Percentiles rank a stretch among this genome's conserved stretches.
phyloP scores from a whole-genome alignment of 371 early-diverging fungal species.

The Rhizopus arrhizus region DNA sequence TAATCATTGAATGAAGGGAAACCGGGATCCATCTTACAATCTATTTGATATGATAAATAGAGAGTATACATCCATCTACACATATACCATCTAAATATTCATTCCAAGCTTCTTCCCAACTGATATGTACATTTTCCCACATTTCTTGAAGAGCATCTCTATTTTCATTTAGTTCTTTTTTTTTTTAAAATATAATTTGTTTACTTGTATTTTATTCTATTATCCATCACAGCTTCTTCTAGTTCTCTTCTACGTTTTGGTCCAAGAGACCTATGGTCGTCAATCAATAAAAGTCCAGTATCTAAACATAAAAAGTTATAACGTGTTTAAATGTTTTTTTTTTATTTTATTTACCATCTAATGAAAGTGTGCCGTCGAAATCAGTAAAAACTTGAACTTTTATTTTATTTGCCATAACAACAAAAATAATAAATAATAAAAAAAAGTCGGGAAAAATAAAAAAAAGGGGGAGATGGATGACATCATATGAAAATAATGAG shows the following conservation, averaged over 20 bases:
- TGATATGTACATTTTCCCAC: constrained; percentile 63
- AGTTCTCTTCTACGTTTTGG: constrained; percentile 43
- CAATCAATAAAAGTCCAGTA: constrained; percentile 48
- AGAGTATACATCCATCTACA: too few relatives aligned
- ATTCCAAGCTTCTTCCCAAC: constrained; percentile 62
- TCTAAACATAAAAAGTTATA: constrained; percentile 20
- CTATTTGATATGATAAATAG: constrained; percentile 13
- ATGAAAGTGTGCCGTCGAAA: constrained; percentile 52
- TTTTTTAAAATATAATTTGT: too few relatives aligned
- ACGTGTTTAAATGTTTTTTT: neutral
- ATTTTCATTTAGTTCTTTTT: neutral
- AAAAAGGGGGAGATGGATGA: too few relatives aligned
- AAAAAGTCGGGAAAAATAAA: too few relatives aligned
- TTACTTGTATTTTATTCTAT: constrained; percentile 46
- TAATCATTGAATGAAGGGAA: constrained; percentile 54
- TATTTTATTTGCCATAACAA: constrained; percentile 8
- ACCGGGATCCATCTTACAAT: constrained; percentile 52
- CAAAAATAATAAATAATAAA: too few relatives aligned
- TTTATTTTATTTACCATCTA: constrained; percentile 35
- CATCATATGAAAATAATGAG: too few relatives aligned
- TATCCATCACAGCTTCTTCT: constrained; percentile 45
- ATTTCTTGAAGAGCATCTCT: constrained; percentile 53
- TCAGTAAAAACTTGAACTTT: constrained; percentile 52
- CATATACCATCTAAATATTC: constrained; percentile 51
- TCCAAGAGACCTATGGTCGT: constrained; percentile 48